Evolutionary conservation across 2,329 filamentous ascomycete species (phyloP), one percentile per base, ranked within the genome.

Genomic region (Tolypocladium tundrense): DNA sequence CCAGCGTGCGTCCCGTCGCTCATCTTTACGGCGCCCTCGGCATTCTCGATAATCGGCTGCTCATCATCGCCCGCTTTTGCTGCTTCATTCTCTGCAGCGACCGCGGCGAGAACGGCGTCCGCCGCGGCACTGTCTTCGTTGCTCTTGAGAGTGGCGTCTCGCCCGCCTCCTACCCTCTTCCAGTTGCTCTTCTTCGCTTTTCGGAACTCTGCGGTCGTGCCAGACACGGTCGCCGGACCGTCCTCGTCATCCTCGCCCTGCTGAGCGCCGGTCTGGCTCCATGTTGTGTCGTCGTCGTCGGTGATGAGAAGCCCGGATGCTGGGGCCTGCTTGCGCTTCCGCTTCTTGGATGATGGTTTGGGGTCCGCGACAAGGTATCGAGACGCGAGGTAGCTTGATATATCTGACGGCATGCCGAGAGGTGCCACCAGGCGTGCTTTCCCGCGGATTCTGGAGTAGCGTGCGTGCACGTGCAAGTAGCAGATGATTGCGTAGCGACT

Each of bases 1-100:
- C 94, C 94, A 0, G 91, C 92, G 66, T 88, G 84, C 2, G 90
- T 91, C 21, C 94, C 94, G 62, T 91, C 90, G 60, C 90, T 88
- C 90, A 97, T 96, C 64, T 84, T 84, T 4, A 79, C 76, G 39
- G 78, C 80, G 19, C 78, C 78, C 1, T 73, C 75, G 0, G 74
- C 73, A 2, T 67, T 70, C 9, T 77, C 75, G 3, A 83, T 63
- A 0, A 77, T 69, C 1, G 80, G 79, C 52, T 73, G 74, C 35
- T 81, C 80, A 50, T 81, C 80, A 14, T 77, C 78, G 58, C 65
- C 79, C 48, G 72, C 71, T 21, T 70, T 70, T 0, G 75, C 74
- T 6, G 83, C 83, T 2, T 76, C 77, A 35, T 79, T 81, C 62
- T 94, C 90, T 4, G 84, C 83, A 0, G 84, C 88, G 0, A 87